Percentiles rank a stretch among this genome's conserved stretches.
Evolutionary conservation across 257 asterid species (phyloP).

Genomic region (Phtheirospermum japonicum): DNA sequence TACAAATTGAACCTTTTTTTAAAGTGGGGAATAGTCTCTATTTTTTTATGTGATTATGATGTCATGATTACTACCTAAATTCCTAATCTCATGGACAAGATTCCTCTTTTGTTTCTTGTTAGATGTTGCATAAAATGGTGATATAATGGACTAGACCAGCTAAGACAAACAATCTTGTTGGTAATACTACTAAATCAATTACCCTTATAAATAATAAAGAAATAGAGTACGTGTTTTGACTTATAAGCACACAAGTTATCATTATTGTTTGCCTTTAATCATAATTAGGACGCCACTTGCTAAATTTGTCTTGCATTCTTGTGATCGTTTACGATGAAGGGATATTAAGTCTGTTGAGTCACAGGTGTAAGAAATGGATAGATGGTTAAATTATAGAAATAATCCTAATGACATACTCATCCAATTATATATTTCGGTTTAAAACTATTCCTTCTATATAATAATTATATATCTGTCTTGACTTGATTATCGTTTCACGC

Average conservation of each 20-base stretch:
- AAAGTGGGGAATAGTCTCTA: constrained; percentile 16
- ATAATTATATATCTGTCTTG: too few species aligned
- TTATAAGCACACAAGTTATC: constrained; percentile 19
- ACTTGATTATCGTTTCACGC: too few species aligned
- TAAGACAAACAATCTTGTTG: constrained; percentile 16
- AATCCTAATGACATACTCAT: too few species aligned
- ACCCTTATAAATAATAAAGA: constrained; percentile 13
- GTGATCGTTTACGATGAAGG: too few species aligned
- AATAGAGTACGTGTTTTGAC: constrained; percentile 22
- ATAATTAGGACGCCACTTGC: constrained; percentile 18
- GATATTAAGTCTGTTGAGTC: too few species aligned
- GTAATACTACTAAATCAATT: constrained; percentile 23
- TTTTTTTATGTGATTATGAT: constrained; percentile 18
- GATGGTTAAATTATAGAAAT: too few species aligned
- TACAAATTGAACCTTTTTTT: neutral
- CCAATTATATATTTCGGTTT: too few species aligned
- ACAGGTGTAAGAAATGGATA: too few species aligned
- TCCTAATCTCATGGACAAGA: constrained; percentile 31
- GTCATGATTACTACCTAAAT: constrained; percentile 6
- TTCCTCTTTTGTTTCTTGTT: constrained; percentile 29
- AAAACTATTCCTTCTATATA: too few species aligned
- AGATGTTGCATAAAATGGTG: neutral
- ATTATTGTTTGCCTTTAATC: constrained; percentile 13
- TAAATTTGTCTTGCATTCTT: neutral
- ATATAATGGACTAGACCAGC: constrained; percentile 17